Evolutionary conservation across 352 stramenopile species (phyloP), one percentile per base, ranked within the genome.

Genomic region (Globisporangium splendens): DNA sequence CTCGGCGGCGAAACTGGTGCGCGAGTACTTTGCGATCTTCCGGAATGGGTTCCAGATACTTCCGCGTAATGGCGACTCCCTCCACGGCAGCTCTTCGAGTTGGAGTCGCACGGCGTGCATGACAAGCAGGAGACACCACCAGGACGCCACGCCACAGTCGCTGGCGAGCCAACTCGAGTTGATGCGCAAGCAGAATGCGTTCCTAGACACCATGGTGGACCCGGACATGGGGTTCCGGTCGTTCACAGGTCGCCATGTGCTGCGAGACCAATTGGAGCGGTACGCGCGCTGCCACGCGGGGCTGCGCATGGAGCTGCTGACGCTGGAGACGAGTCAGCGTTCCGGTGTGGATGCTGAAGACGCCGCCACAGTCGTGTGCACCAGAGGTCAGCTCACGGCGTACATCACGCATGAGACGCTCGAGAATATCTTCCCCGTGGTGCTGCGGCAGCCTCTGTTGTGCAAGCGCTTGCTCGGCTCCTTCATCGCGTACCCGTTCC

Each of bases 11-110:
- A 42, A 62, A 12, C 14, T 60, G 14, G 58, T 63, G 12, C 33
- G 46, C 38, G 65, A 69, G 54, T 72, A 72, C 46, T 72, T 72
- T 46, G 24, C 15, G 28, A 53, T 47, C 31, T 72, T 72, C 56
- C 42, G 50, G 14, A 8, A 63, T 24, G 65, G 65, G 35, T 69
- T 62, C 33, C 58, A 60, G 43, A 24, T 24, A 8, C 48, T 15
- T 42, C 51, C 22, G 28, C n/a, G 0, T n/a, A 14, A 8, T 4
- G 17, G 17, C 35, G 35, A 31, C 20, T n/a, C n/a, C n/a, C 8
- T 21, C 47, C 33, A 17, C 46, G 24, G 33, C 13, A 18, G 1
- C 11, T 42, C 28, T 12, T 24, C 28, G n/a, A 31, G 13, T 38
- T 17, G 14, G 2, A 17, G 28, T 1, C 28, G 28, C 5, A 35